Evolutionary conservation across 2,329 filamentous ascomycete genomes (phyloP).

Genomic region (Cytospora leucostoma): DNA sequence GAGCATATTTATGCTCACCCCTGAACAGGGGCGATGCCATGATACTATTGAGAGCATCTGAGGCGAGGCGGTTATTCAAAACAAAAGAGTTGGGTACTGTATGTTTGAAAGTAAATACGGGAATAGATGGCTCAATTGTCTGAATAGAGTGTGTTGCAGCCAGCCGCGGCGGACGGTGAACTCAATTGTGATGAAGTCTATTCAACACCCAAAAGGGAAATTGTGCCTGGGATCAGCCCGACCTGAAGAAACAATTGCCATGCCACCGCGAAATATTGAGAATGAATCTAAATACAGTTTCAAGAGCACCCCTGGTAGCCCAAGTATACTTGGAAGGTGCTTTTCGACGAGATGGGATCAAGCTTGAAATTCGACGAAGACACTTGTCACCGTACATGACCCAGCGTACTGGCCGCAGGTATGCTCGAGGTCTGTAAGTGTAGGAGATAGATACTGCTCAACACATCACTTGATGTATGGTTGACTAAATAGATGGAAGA

Average conservation of each 20-base stretch:
- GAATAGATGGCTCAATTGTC: constrained; percentile 14
- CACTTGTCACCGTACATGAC: neutral
- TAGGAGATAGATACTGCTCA: neutral
- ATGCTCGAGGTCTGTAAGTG: neutral
- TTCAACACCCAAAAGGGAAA: constrained; percentile 19
- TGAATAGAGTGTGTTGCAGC: constrained; percentile 1
- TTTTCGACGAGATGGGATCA: neutral
- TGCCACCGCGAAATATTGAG: neutral
- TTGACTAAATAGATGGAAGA: neutral
- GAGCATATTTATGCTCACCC: neutral
- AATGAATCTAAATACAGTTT: neutral
- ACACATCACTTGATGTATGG: neutral
- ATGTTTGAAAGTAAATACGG: constrained; percentile 3
- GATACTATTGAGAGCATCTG: constrained; percentile 7
- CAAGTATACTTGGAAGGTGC: neutral
- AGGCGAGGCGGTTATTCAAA: constrained; percentile 15
- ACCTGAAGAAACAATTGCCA: constrained; percentile 1
- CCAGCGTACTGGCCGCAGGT: neutral
- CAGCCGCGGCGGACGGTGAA: neutral
- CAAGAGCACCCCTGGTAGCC: neutral
- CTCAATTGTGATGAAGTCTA: constrained; percentile 5
- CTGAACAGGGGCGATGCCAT: constrained; percentile 5
- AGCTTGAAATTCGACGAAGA: neutral
- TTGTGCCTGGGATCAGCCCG: neutral
- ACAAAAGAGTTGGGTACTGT: neutral